Base-by-base conservation (phyloP, 495 filamentous ascomycete genomes). In the Podospora pseudoanserina region DNA sequence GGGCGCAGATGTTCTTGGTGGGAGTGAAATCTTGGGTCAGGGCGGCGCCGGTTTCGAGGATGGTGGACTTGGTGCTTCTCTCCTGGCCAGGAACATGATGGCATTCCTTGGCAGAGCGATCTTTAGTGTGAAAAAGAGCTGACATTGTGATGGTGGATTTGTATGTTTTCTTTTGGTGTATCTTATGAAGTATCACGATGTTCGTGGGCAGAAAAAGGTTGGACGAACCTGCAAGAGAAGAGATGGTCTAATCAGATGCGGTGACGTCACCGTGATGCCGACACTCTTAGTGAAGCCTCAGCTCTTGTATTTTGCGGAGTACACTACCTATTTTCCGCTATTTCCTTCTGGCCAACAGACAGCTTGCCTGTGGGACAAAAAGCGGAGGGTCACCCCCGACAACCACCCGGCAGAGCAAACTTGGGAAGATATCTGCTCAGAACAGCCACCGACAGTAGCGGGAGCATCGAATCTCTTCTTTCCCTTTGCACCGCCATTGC, bases 1-100 rank as follows among this genome's bases (percentile, higher is more conserved):
- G 89, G 3, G 90, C 92, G 78, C 94, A 96, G 70, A 96, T 86
- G 63, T 85, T 85, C 68, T 92, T 90, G 28, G 91, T 73, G 0
- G 93, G 93, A 0, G 81, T 79, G 75, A 96, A 92, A 70, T 90
- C 82, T 80, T 91, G 77, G 15, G 84, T 80, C 67, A 86, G 70
- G 15, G 81, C 68, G 3, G 91, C 88, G 28, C 87, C 90, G 5
- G 87, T 86, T 71, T 92, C 89, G 27, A 93, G 85, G 11, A 91
- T 73, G 44, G 78, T 80, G 74, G 85, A 88, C 74, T 86, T 89
- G 61, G 75, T 73, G 18, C 85, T 81, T 5, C 85, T 79, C 3
- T 84, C 81, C 4, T 78, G 78, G 61, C 89, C 89, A 26, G 80
- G 75, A 59, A 83, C 75, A 5, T 78, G 77, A 66, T 28, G 30